Evolutionary conservation across 1,284 basidiomycete species (phyloP).

Genomic region (Trichosporon faecale): DNA sequence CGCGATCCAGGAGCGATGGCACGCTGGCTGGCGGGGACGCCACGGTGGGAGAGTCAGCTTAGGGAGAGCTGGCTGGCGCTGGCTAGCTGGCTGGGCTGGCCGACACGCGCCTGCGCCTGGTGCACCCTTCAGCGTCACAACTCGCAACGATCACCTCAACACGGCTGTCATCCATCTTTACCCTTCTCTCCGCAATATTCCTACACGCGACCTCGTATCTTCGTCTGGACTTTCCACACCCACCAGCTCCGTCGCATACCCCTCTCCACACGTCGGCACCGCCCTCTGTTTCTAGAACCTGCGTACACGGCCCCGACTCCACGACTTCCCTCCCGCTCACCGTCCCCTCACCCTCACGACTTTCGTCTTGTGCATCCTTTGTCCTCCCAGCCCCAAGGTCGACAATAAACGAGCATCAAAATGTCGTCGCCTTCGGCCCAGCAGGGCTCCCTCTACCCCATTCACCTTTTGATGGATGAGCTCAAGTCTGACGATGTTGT

Average conservation of each 20-base stretch:
- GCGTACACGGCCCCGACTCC: constrained; percentile 1
- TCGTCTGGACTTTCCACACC: not conserved
- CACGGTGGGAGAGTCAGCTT: not conserved
- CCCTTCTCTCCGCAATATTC: not conserved
- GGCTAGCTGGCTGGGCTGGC: not conserved
- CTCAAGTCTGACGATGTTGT: constrained; percentile 88
- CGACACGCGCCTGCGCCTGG: constrained; percentile 7
- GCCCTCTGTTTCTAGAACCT: not conserved
- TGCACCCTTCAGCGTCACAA: constrained; percentile 5
- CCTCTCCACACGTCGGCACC: not conserved
- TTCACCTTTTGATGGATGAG: constrained; percentile 61
- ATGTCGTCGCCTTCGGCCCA: constrained; percentile 38
- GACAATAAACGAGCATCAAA: not conserved
- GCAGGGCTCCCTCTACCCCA: constrained; percentile 45
- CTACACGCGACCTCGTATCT: not conserved
- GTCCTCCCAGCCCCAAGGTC: not conserved
- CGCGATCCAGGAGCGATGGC: not conserved
- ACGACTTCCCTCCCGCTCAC: not conserved
- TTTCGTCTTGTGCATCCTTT: constrained; percentile 3
- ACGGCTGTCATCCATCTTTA: not conserved
- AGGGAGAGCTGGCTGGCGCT: not conserved
- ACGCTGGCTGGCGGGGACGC: not conserved
- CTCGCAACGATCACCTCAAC: not conserved
- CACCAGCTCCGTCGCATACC: constrained; percentile 4
- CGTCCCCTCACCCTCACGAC: not conserved